These are phyloP conservation scores for Diaporthe sp. DNA, from an alignment of 2,329 filamentous ascomycete species.

Conservation along the genomic window DNA sequence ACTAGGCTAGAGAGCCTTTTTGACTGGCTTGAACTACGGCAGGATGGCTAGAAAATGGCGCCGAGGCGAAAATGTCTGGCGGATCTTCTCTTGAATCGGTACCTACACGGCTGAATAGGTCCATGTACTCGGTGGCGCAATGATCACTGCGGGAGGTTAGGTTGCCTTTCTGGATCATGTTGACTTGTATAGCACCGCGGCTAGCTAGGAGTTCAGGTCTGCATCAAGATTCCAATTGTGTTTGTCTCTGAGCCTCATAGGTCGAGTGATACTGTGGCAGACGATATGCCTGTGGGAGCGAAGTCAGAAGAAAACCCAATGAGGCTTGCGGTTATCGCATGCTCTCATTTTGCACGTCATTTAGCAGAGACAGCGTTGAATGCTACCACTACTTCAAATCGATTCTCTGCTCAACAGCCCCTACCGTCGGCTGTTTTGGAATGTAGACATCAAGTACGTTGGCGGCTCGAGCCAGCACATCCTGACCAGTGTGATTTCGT, in stretches of 20 bases:
- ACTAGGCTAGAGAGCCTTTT: slow-evolving; percentile 14
- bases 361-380: background rate
- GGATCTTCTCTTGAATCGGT: background rate
- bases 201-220: slow-evolving; percentile 28
- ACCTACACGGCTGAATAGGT: background rate
- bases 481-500: background rate
- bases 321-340: background rate
- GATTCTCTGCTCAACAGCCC: background rate
- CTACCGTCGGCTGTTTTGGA: too few relatives aligned
- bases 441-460: background rate
- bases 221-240: background rate
- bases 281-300: background rate
- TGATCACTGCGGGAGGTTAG: background rate
- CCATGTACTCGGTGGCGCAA: slow-evolving; percentile 6
- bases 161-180: background rate
- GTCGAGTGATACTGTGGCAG: background rate
- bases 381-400: background rate
- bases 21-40: background rate
- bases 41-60: background rate
- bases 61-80: background rate
- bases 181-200: slow-evolving; percentile 2
- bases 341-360: background rate
- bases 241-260: background rate
- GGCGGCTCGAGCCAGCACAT: background rate
- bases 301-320: background rate